Evolutionary conservation across 768 basidiomycete species (phyloP), one percentile per base, ranked within the genome.

Genomic region (Leccinum boreale): DNA sequence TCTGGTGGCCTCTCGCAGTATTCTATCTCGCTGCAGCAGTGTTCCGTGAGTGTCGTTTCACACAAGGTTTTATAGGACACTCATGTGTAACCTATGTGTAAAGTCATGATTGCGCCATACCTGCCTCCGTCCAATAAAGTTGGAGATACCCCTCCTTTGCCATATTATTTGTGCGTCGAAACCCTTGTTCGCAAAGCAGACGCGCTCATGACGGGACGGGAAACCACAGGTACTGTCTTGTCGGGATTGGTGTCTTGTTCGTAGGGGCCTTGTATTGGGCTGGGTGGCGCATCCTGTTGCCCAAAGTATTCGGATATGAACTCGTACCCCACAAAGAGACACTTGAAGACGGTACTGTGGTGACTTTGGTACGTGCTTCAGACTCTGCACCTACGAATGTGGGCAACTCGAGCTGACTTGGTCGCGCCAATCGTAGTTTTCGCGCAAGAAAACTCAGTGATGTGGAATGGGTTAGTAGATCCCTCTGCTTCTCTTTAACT

Each of bases 111-210:
- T 8, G 79, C 79, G 0, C 85, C 85, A 0, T 86, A 83, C 74
- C 50, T 85, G 5, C 78, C 62, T 23, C 85, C 85, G 2, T 73
- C 81, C 0, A 81, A 81, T 59, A 74, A 77, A 17, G 75, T 81
- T 1, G 85, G 84, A 14, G 83, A 86, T 61, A 84, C 84, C 0
- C 83, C 83, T 11, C 81, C 85, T 14, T 63, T 85, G 31, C 82
- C 84, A 3, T 85, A 85, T 58, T 85, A 84, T 65, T 63, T 84
- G 77, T 79, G 58, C 11, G 62, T 59, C 17, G 12, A 4, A 50
- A 14, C 3, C 48, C 6, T 42, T 1, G 3, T 21, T 33, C 46
- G 42, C 17, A 44, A 7, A 7, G 4, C 21, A 44, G 12, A 73
- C 81, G 50, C 78, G 79, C 63, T 79, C 81, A 46, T 4, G 33